These are phyloP conservation scores for Lecanicillium sp. DNA, from an alignment of 2,329 filamentous ascomycete species.

Conservation along the genomic window DNA sequence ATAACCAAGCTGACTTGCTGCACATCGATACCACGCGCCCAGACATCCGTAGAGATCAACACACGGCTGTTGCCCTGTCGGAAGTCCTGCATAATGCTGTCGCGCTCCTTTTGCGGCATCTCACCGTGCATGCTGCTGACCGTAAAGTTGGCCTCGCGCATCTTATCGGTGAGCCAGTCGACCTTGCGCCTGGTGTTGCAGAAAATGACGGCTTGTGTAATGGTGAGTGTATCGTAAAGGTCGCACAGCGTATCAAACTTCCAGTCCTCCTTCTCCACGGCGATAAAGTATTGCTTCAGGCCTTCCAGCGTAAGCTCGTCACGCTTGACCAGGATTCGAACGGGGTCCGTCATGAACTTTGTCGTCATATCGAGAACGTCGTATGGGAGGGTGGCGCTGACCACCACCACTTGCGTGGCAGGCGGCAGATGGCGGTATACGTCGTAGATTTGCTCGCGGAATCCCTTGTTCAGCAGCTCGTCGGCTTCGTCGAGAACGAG, in stretches of 20 bases:
- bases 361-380: conserved; percentile 99
- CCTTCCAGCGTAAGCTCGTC: conserved; percentile 97
- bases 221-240: conserved; percentile 96
- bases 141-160: conserved; percentile 97
- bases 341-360: conserved; percentile 98
- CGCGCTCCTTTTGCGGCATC: conserved; percentile 96
- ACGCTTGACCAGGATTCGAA: conserved; percentile 95
- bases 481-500: conserved; percentile 55
- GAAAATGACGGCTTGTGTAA: conserved; percentile 98
- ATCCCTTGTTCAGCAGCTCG: conserved; percentile 77
- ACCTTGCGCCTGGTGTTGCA: conserved; percentile 99
- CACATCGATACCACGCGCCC: conserved; percentile 97
- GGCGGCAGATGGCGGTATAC: conserved; percentile 96
- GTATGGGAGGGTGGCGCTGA: conserved; percentile 93
- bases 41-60: conserved; percentile 93
- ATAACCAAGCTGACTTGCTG: conserved; percentile 98
- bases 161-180: conserved; percentile 98
- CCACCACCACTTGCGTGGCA: conserved; percentile 95
- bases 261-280: conserved; percentile 99
- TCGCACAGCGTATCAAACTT: conserved; percentile 99
- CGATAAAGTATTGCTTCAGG: conserved; percentile 98
- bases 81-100: conserved; percentile 99
- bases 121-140: conserved; percentile 98
- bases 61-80: conserved; percentile 93
- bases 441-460: conserved; percentile 98